Base-by-base conservation (phyloP, 345 rosid genomes). In the Dipteronia sinensis region DNA sequence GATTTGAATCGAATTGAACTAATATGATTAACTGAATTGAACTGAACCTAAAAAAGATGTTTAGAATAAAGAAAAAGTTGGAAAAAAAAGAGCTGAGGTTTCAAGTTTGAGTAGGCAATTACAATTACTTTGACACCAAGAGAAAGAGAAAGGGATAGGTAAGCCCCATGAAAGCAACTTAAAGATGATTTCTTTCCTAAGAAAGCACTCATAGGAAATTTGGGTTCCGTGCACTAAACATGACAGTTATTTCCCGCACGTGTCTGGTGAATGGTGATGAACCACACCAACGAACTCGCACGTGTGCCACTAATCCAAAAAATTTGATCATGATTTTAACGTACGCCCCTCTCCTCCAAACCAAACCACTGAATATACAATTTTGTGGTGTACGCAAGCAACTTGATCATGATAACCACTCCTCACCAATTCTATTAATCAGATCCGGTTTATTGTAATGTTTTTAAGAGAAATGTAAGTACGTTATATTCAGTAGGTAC, bases 291-390 rank as follows among this genome's bases (percentile, higher is more conserved):
- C 71, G 46, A 44, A 20, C 62, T 65, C 67, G 3, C 59, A 66
- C 81, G 81, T 66, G 67, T 65, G 77, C 62, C 66, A 66, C 73
- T 44, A 42, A 38, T 38, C 10, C 69, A 34, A 59, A 59, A 9
- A 20, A 1, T 1, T 71, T 73, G n/a, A 40, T 59, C 55, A 20
- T 16, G 55, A 59, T 40, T 22, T 12, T 3, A 40, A 17, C 77
- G 3, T 56, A 25, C 7, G 58, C 23, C 72, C 66, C 27, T 64
- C 20, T 64, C 13, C 46, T 42, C 11, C 46, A 42, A 42, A 34
- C 0, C 4, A 42, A 68, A 3, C 64, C 64, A 20, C 23, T 59
- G 3, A 19, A 7, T 20, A n/a, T 19, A 59, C 64, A 59, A 59
- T 7, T 19, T 20, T 20, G 7, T 59, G 64, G 64, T 7, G 40